Conservation (phyloP, 768 basidiomycete genomes). For the Collybia sordida region DNA sequence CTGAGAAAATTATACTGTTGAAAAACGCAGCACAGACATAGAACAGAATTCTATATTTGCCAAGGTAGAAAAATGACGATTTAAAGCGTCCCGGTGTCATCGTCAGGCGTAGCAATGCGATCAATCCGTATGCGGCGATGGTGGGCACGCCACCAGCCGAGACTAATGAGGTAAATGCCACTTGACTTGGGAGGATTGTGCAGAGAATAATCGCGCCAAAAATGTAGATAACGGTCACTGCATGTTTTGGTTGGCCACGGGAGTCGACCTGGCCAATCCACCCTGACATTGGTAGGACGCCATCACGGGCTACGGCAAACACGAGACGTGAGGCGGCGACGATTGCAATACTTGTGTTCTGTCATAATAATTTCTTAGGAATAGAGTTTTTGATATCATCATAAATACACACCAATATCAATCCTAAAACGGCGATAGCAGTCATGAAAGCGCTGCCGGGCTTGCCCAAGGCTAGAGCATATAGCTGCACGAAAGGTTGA, state of each 20-base stretch:
- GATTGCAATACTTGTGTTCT: conserved; percentile 87
- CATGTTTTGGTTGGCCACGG: conserved; percentile 76
- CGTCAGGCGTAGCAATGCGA: conserved; percentile 72
- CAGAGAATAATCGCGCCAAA: conserved; percentile 78
- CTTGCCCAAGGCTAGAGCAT: conserved; percentile 79
- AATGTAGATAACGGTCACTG: conserved; percentile 83
- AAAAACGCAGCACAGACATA: conserved; percentile 69
- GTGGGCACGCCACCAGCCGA: conserved; percentile 86
- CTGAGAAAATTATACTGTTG: conserved; percentile 73
- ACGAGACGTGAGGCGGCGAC: conserved; percentile 88
- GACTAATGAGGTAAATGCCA: conserved; percentile 89
- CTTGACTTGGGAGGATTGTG: conserved; percentile 85
- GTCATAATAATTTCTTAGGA: background rate
- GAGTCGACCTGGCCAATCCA: conserved; percentile 81
- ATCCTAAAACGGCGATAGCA: conserved; percentile 76
- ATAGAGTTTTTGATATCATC: background rate
- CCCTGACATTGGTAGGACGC: conserved; percentile 76
- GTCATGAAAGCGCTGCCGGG: conserved; percentile 88
- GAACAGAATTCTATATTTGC: conserved; percentile 63
- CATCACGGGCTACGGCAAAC: conserved; percentile 93
- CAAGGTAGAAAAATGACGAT: conserved; percentile 71
- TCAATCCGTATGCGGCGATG: conserved; percentile 85
- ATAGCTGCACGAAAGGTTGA: conserved; percentile 90
- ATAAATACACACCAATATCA: conserved; percentile 63
- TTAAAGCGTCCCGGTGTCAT: conserved; percentile 78